phyloP scores from a whole-genome alignment of 805 yeast species.

The Blastobotrys americana region DNA sequence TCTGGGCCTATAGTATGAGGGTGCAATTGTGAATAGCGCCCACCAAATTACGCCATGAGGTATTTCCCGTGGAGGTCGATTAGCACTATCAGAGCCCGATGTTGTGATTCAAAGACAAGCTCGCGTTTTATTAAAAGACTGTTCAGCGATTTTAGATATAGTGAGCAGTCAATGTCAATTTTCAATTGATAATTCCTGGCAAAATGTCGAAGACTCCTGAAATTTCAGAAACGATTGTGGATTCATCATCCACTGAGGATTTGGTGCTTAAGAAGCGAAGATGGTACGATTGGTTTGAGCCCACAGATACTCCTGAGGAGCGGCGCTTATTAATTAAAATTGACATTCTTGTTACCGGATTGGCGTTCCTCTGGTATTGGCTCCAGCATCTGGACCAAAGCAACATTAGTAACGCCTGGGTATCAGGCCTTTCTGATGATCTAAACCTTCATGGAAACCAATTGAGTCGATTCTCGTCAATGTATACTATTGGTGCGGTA shows the following conservation, averaged over 20 bases:
- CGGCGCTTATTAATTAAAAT: conserved; percentile 43
- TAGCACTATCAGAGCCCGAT: too few relatives aligned
- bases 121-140: too few relatives aligned
- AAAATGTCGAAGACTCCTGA: neutral
- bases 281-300: conserved; percentile 46
- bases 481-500: conserved; percentile 52
- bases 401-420: conserved; percentile 58
- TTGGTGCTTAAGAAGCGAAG: neutral
- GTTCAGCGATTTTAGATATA: too few relatives aligned
- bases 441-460: conserved; percentile 55
- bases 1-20: too few relatives aligned
- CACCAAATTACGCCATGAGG: too few relatives aligned
- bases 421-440: conserved; percentile 52
- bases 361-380: conserved; percentile 57
- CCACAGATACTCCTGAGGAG: conserved; percentile 43
- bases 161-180: too few relatives aligned
- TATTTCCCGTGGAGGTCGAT: too few relatives aligned
- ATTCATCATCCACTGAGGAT: neutral
- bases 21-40: too few relatives aligned
- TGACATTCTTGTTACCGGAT: conserved; percentile 47
- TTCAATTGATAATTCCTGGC: too few relatives aligned
- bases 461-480: conserved; percentile 47
- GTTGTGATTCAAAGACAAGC: too few relatives aligned
- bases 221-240: neutral
- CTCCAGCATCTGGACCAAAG: conserved; percentile 56